phyloP scores from a whole-genome alignment of 1,139 yeast genomes.

The Nakaseomyces bracarensis region DNA sequence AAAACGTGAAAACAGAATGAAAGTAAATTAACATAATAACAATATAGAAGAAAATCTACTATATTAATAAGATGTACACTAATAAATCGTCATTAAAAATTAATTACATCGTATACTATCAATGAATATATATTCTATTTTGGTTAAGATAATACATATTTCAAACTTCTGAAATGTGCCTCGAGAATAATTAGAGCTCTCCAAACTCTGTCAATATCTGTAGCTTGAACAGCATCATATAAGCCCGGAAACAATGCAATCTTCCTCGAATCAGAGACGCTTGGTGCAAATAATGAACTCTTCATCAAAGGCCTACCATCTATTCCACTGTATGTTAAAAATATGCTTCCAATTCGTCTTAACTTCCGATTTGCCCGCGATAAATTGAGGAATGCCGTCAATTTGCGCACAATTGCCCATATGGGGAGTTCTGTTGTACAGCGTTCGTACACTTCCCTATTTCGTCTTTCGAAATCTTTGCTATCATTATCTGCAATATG shows the following conservation, averaged over 20 bases:
- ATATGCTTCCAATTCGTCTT: constrained; percentile 42
- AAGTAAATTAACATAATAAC: too few species aligned
- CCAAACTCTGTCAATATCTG: constrained; percentile 28
- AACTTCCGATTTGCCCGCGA: constrained; percentile 48
- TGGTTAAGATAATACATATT: constrained; percentile 11
- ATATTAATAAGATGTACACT: too few species aligned
- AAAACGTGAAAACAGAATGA: too few species aligned
- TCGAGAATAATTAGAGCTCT: constrained; percentile 25
- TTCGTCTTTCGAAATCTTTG: constrained; percentile 19
- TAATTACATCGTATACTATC: not conserved
- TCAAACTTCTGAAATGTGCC: constrained; percentile 21
- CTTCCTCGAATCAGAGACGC: constrained; percentile 27
- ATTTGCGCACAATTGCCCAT: constrained; percentile 52
- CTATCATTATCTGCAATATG: constrained; percentile 15
- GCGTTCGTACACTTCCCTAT: constrained; percentile 36
- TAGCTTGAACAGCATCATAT: constrained; percentile 33
- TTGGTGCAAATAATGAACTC: constrained; percentile 39
- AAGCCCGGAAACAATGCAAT: constrained; percentile 37
- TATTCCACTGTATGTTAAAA: constrained; percentile 31
- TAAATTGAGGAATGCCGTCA: constrained; percentile 49
- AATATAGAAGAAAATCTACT: too few species aligned
- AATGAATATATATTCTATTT: not conserved
- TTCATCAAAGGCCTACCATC: constrained; percentile 37
- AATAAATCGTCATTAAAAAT: not conserved
- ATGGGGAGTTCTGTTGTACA: constrained; percentile 61